A percentile compares a stretch with the other conserved stretches of the same genome.
Evolutionary conservation across 306 rosid genomes (phyloP).

Genomic region (Cercis canadensis): DNA sequence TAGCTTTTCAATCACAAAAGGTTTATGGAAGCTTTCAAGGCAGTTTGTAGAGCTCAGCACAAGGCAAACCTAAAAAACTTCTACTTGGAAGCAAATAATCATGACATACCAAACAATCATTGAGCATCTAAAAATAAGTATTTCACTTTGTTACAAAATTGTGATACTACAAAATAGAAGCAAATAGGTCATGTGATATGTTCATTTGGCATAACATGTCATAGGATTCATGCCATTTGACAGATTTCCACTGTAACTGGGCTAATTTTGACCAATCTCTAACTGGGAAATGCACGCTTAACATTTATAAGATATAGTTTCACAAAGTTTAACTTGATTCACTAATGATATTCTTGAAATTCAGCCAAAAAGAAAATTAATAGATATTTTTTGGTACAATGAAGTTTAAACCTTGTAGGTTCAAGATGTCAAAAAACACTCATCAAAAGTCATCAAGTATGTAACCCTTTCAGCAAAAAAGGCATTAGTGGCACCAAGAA

Average conservation of each 20-base stretch:
- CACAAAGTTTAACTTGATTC: background rate
- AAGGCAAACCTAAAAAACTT: constrained; percentile 11
- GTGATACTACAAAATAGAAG: constrained; percentile 3
- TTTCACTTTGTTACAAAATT: constrained; percentile 16
- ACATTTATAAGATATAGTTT: no score
- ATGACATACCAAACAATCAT: background rate
- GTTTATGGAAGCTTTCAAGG: background rate
- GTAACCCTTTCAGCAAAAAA: constrained; percentile 22
- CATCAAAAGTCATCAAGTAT: constrained; percentile 24
- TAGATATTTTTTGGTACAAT: no score
- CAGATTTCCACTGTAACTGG: background rate
- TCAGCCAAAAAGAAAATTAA: no score
- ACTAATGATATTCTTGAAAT: background rate
- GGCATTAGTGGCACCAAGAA: constrained; percentile 19
- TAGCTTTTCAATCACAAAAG: constrained; percentile 16
- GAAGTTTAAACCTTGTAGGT: background rate
- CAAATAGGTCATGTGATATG: background rate
- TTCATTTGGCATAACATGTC: background rate
- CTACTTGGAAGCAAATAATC: background rate
- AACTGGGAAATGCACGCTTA: background rate
- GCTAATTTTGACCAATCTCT: background rate
- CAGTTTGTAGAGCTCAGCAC: background rate
- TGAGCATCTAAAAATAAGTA: background rate
- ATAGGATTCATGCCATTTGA: constrained; percentile 5
- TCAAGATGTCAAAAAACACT: constrained; percentile 27